Conservation (phyloP, 208 protist genomes). For the Acanthamoeba healyi region DNA sequence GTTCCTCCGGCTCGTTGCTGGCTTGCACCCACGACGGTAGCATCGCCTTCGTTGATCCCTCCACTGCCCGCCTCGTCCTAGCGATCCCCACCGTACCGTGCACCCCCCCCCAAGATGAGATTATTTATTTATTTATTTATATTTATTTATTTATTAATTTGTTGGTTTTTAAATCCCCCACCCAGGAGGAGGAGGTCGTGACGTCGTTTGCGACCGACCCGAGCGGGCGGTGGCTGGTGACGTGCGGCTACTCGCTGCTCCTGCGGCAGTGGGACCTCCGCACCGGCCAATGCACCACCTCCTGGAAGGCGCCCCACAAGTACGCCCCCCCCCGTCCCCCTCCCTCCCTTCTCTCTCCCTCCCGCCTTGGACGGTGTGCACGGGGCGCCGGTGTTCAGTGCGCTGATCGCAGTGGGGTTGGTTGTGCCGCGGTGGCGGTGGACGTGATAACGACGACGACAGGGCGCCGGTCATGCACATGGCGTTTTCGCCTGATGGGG, state of each 20-base stretch:
- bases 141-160: background rate
- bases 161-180: background rate
- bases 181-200: background rate
- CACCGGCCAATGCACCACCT: background rate
- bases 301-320: slow-evolving; percentile 66
- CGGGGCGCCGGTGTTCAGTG: background rate
- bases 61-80: background rate
- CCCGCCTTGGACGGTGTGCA: background rate
- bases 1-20: background rate
- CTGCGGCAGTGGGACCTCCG: slow-evolving; percentile 39
- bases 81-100: background rate
- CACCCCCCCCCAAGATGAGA: background rate
- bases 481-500: slow-evolving; percentile 72
- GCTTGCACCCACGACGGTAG: background rate
- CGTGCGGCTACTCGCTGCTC: background rate
- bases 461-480: slow-evolving; percentile 62
- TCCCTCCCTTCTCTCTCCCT: background rate
- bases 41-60: slow-evolving; percentile 6
- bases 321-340: background rate
- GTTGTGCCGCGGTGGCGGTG: background rate
- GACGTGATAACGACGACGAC: background rate
- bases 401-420: too few relatives aligned
- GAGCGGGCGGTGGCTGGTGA: slow-evolving; percentile 39
- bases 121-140: background rate
- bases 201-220: slow-evolving; percentile 29